Conservation (phyloP, 192 early-diverging fungal genomes). For the Phycomyces nitens region DNA sequence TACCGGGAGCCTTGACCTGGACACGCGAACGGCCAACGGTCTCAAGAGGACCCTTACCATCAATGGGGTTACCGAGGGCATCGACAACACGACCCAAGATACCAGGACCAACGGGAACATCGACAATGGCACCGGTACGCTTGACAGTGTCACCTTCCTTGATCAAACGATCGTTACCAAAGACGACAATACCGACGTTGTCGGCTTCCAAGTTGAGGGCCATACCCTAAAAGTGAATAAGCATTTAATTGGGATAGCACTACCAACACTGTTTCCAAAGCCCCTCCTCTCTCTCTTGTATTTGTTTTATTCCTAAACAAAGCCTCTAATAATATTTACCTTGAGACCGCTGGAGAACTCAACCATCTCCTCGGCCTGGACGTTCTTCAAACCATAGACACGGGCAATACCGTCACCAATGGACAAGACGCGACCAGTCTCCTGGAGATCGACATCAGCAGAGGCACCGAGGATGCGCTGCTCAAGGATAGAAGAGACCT, state of each 20-base stretch:
- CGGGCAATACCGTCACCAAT: constrained; percentile 99
- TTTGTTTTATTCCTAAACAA: neutral
- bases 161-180: constrained; percentile 99
- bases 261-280: too few species aligned
- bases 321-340: constrained; percentile 43
- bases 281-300: constrained; percentile 1
- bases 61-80: constrained; percentile 98
- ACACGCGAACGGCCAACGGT: constrained; percentile 85
- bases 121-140: constrained; percentile 98
- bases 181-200: constrained; percentile 99
- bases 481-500: constrained; percentile 97
- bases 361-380: constrained; percentile 99
- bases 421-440: constrained; percentile 98
- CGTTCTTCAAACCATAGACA: constrained; percentile 97
- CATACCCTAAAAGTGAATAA: constrained; percentile 75
- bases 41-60: constrained; percentile 96
- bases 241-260: too few species aligned
- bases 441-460: constrained; percentile 85
- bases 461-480: constrained; percentile 89
- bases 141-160: constrained; percentile 99
- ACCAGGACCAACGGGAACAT: constrained; percentile 93
- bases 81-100: constrained; percentile 96
- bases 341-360: constrained; percentile 99
- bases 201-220: constrained; percentile 99
- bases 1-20: constrained; percentile 99